Evolutionary conservation across 176 grass and related monocot species (phyloP).

Genomic region (Oryza rufipogon): DNA sequence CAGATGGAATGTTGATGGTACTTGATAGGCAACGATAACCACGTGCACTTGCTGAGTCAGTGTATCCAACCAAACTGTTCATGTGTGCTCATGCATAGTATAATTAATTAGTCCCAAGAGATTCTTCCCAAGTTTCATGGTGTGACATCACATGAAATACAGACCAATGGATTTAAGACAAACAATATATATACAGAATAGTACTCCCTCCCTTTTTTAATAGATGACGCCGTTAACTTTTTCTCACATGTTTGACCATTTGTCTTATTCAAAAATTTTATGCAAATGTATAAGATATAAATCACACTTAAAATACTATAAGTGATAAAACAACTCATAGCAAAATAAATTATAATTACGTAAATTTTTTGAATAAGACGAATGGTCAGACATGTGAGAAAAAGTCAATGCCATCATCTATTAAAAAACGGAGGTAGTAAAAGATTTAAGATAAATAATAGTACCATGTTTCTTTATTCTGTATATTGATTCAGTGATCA

Average conservation of each 20-base stretch:
- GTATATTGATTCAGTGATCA: not conserved
- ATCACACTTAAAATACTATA: too few species aligned
- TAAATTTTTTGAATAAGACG: too few species aligned
- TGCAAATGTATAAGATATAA: too few species aligned
- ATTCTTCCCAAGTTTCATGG: constrained; percentile 20
- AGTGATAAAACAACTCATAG: too few species aligned
- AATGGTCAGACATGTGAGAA: too few species aligned
- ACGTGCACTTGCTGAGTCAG: constrained; percentile 37
- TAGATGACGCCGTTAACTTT: too few species aligned
- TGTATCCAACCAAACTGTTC: constrained; percentile 32
- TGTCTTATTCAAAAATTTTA: too few species aligned
- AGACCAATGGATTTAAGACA: not conserved
- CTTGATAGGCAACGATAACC: not conserved
- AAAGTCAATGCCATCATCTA: too few species aligned
- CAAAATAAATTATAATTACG: too few species aligned
- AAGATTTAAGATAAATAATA: not conserved
- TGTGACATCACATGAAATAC: constrained; percentile 12
- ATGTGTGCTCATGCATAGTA: constrained; percentile 24
- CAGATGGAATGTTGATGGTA: constrained; percentile 28
- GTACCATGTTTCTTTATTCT: too few species aligned
- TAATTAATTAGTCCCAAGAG: constrained; percentile 32
- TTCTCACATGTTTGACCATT: too few species aligned
- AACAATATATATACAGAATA: not conserved
- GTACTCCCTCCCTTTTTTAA: too few species aligned
- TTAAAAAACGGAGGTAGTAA: not conserved